These are phyloP conservation scores for Adansonia digitata DNA, from an alignment of 345 rosid species.

Conservation along the genomic window DNA sequence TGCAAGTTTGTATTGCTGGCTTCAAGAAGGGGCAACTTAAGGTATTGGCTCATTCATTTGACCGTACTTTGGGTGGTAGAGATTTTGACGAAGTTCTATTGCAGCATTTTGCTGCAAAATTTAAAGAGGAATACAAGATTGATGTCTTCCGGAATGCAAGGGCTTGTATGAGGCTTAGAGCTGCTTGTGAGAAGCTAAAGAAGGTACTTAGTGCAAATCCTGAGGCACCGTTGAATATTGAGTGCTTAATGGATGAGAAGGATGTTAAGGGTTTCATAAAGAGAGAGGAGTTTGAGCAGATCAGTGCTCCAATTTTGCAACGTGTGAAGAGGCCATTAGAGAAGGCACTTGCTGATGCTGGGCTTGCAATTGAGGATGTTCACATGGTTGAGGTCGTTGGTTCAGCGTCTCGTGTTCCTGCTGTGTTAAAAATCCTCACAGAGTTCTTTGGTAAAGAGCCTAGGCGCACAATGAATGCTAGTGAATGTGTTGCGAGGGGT, in stretches of 20 bases:
- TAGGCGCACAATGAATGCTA: conserved; percentile 93
- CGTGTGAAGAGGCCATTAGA: conserved; percentile 83
- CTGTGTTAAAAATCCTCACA: conserved; percentile 70
- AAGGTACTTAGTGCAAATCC: conserved; percentile 96
- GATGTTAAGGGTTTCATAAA: conserved; percentile 83
- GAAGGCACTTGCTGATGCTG: conserved; percentile 86
- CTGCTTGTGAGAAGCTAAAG: conserved; percentile 86
- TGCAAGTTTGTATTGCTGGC: conserved; percentile 95
- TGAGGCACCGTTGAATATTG: conserved; percentile 76
- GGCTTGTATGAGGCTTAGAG: conserved; percentile 82
- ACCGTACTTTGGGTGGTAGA: conserved; percentile 80
- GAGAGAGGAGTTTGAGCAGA: conserved; percentile 87
- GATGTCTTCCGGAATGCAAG: conserved; percentile 84
- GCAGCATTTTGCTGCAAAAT: conserved; percentile 63
- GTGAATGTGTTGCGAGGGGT: conserved; percentile 92
- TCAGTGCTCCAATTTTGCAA: conserved; percentile 73
- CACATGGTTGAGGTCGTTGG: conserved; percentile 93
- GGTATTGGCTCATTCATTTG: conserved; percentile 71
- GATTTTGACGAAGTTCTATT: conserved; percentile 90
- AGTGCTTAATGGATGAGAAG: conserved; percentile 95
- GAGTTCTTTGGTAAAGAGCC: conserved; percentile 97
- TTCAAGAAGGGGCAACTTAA: conserved; percentile 83
- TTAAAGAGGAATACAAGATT: conserved; percentile 85
- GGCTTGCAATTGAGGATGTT: conserved; percentile 61
- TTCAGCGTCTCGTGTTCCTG: conserved; percentile 82